Percentiles rank a stretch among this genome's conserved stretches.
Evolutionary conservation across 768 basidiomycete species (phyloP).

Genomic region (Heimioporus sp.): DNA sequence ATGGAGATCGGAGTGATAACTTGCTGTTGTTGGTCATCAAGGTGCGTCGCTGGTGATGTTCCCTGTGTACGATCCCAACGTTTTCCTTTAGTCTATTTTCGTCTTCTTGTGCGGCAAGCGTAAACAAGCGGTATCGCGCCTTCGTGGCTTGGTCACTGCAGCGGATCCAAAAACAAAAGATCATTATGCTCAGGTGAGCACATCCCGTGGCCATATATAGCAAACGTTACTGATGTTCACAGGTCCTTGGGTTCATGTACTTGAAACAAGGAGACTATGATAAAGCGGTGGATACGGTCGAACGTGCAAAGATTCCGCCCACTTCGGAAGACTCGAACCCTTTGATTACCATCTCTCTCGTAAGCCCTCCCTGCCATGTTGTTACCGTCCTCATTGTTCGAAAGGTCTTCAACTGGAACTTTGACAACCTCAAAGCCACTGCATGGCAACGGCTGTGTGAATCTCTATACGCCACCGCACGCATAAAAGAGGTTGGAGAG

Average conservation of each 20-base stretch:
- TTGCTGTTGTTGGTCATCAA: neutral
- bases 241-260: slow-evolving; percentile 1
- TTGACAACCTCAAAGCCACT: neutral
- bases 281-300: neutral
- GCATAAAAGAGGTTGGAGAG: neutral
- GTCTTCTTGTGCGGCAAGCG: neutral
- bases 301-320: slow-evolving; percentile 4
- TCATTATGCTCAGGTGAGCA: neutral
- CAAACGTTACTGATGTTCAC: neutral
- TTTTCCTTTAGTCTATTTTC: neutral
- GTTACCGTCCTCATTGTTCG: neutral
- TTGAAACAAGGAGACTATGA: neutral
- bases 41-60: neutral
- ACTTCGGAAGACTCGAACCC: slow-evolving; percentile 18
- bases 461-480: neutral
- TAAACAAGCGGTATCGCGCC: neutral
- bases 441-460: neutral
- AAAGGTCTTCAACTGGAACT: slow-evolving; percentile 4
- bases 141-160: neutral
- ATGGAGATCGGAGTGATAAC: neutral
- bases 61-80: too few relatives aligned
- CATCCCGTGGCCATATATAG: too few relatives aligned
- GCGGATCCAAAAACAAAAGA: neutral
- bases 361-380: neutral
- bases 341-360: neutral